Percentiles rank a stretch among this genome's conserved stretches.
Conservation (phyloP, 139 green algal species). For the Picochlorum sp. region DNA sequence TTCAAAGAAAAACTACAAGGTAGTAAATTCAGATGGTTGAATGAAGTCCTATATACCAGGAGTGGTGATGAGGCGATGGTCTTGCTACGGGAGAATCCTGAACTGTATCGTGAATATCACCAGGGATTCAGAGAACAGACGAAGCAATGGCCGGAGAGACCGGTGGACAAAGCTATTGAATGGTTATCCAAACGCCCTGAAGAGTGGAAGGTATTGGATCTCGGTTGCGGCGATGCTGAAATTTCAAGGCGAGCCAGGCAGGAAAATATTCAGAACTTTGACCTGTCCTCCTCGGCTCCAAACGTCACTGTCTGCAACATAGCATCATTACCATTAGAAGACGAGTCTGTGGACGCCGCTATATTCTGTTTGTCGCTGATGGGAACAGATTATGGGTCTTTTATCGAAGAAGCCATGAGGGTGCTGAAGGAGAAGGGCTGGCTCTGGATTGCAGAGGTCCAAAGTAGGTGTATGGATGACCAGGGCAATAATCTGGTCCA, state of each 20-base stretch:
- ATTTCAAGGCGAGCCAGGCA: slow-evolving; percentile 45
- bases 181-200: slow-evolving; percentile 43
- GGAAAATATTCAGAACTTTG: slow-evolving; percentile 75
- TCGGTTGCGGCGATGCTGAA: slow-evolving; percentile 88
- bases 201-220: slow-evolving; percentile 69
- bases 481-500: slow-evolving; percentile 27
- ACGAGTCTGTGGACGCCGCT: slow-evolving; percentile 61
- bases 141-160: slow-evolving; percentile 72
- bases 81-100: slow-evolving; percentile 55
- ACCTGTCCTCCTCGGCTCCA: slow-evolving; percentile 69
- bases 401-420: slow-evolving; percentile 73
- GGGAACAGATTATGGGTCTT: slow-evolving; percentile 83
- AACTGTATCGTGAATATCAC: slow-evolving; percentile 83
- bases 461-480: slow-evolving; percentile 33
- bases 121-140: slow-evolving; percentile 76
- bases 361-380: slow-evolving; percentile 96
- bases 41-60: slow-evolving; percentile 91
- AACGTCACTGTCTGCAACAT: slow-evolving; percentile 92
- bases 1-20: slow-evolving; percentile 45
- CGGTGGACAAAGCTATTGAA: slow-evolving; percentile 62
- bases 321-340: slow-evolving; percentile 41
- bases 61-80: slow-evolving; percentile 45
- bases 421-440: slow-evolving; percentile 62
- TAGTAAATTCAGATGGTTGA: slow-evolving; percentile 86
- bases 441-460: slow-evolving; percentile 93